These are phyloP conservation scores for Aeminium ludgeri DNA, from an alignment of 495 filamentous ascomycete genomes.

Conservation along the genomic window DNA sequence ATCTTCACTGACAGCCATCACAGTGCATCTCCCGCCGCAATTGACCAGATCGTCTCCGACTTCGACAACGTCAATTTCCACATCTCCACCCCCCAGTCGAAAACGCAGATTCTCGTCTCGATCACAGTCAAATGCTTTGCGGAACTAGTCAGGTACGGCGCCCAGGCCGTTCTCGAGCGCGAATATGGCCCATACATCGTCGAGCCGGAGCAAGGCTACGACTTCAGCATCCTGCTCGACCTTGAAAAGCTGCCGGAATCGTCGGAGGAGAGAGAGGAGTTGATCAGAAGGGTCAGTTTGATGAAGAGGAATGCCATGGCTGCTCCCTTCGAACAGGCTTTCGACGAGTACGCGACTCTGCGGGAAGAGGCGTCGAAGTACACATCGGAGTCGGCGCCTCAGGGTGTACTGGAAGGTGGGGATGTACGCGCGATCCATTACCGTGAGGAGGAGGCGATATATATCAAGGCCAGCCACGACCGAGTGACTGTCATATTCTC, in stretches of 20 bases:
- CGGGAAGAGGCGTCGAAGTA: constrained; percentile 78
- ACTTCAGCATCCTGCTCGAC: constrained; percentile 84
- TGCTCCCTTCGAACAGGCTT: constrained; percentile 89
- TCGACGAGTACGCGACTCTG: constrained; percentile 75
- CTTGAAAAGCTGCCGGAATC: constrained; percentile 69
- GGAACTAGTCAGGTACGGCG: constrained; percentile 83
- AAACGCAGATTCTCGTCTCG: constrained; percentile 82
- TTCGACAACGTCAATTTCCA: constrained; percentile 98
- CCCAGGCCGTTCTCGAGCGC: constrained; percentile 71
- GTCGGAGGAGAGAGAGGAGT: constrained; percentile 61
- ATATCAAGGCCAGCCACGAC: constrained; percentile 92
- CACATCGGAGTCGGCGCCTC: constrained; percentile 77
- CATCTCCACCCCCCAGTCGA: constrained; percentile 83
- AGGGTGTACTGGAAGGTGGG: constrained; percentile 72
- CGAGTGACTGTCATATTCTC: constrained; percentile 98
- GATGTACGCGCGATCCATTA: constrained; percentile 95
- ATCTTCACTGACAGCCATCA: not conserved
- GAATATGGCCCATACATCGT: constrained; percentile 92
- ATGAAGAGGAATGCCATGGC: constrained; percentile 97
- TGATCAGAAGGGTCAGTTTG: constrained; percentile 70
- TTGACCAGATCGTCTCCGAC: constrained; percentile 95
- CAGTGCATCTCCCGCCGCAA: constrained; percentile 66
- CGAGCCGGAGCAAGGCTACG: constrained; percentile 71
- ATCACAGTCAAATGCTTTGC: constrained; percentile 86
- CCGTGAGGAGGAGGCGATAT: constrained; percentile 97